phyloP scores from a whole-genome alignment of 2,329 filamentous ascomycete species.

The Diatrype stigma region DNA sequence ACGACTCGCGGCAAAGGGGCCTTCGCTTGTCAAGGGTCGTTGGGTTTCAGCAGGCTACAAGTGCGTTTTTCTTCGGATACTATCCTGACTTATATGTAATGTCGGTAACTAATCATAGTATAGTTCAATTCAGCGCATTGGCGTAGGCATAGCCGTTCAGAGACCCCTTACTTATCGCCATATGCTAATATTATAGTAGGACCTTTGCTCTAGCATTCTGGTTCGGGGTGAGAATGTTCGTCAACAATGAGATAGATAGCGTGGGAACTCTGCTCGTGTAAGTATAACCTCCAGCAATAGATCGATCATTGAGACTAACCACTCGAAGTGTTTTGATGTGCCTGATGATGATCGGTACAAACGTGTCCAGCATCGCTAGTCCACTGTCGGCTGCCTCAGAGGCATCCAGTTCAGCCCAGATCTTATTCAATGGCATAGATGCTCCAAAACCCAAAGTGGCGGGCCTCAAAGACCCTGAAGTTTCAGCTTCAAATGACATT shows the following conservation, averaged over 20 bases:
- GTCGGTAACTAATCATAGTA: constrained; percentile 8
- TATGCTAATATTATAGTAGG: constrained; percentile 13
- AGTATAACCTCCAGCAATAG: constrained; percentile 3
- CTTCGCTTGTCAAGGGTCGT: constrained; percentile 23
- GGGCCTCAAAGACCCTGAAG: constrained; percentile 42
- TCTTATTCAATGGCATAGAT: constrained; percentile 53
- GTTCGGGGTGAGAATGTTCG: constrained; percentile 25
- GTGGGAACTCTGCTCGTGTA: constrained; percentile 51
- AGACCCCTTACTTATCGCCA: background rate
- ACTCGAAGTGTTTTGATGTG: constrained; percentile 46
- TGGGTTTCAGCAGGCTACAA: constrained; percentile 25
- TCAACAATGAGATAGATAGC: constrained; percentile 31
- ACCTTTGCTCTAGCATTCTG: constrained; percentile 28
- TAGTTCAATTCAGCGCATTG: constrained; percentile 29
- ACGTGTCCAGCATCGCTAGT: constrained; percentile 51
- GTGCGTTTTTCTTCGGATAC: constrained; percentile 7
- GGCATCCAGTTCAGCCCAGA: constrained; percentile 51
- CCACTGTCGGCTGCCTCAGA: constrained; percentile 55
- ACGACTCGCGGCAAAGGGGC: constrained; percentile 40
- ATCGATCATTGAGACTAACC: constrained; percentile 5
- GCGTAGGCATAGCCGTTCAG: constrained; percentile 11
- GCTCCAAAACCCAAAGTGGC: constrained; percentile 37
- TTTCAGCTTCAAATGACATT: constrained; percentile 49
- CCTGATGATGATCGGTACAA: constrained; percentile 54
- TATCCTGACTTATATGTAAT: background rate